A percentile compares a stretch with the other conserved stretches of the same genome.
Conservation (phyloP, 805 yeast genomes). For the Schwanniomyces polymorphus region DNA sequence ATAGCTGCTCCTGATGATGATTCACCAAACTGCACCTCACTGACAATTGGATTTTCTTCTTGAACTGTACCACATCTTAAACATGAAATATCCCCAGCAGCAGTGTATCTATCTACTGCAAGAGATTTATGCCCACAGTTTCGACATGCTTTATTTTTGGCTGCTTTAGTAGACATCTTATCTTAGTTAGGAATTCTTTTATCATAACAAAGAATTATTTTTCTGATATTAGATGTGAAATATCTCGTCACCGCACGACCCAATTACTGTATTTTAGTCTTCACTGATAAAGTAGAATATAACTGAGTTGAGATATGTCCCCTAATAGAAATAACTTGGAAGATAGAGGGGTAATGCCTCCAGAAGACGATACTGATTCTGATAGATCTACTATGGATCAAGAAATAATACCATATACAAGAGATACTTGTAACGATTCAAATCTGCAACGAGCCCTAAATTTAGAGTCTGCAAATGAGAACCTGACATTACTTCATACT, state of each 20-base stretch:
- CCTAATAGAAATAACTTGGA: not conserved
- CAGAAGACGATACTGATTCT: not conserved
- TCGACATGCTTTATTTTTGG: slow-evolving; percentile 15
- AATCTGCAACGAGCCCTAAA: not conserved
- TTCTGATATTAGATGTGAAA: not conserved
- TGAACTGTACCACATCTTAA: slow-evolving; percentile 79
- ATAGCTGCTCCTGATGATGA: slow-evolving; percentile 91
- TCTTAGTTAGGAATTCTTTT: not conserved
- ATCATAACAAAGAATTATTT: not conserved
- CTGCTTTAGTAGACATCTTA: slow-evolving; percentile 1
- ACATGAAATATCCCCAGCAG: slow-evolving; percentile 78
- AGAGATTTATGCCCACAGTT: slow-evolving; percentile 25
- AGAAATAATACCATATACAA: not conserved
- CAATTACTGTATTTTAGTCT: not conserved
- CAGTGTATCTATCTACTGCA: slow-evolving; percentile 21
- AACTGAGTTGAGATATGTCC: not conserved
- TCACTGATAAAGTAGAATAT: not conserved
- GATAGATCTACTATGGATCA: not conserved
- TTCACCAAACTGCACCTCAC: slow-evolving; percentile 94
- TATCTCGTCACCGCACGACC: not conserved
- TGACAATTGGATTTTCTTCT: slow-evolving; percentile 91
- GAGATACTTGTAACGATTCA: not conserved
- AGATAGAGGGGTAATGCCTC: not conserved
- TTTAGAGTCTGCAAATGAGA: not conserved
- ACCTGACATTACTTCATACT: slow-evolving; percentile 2